phyloP scores from a whole-genome alignment of 176 grass and related monocot genomes.

The Hsuehochloa calcarea region DNA sequence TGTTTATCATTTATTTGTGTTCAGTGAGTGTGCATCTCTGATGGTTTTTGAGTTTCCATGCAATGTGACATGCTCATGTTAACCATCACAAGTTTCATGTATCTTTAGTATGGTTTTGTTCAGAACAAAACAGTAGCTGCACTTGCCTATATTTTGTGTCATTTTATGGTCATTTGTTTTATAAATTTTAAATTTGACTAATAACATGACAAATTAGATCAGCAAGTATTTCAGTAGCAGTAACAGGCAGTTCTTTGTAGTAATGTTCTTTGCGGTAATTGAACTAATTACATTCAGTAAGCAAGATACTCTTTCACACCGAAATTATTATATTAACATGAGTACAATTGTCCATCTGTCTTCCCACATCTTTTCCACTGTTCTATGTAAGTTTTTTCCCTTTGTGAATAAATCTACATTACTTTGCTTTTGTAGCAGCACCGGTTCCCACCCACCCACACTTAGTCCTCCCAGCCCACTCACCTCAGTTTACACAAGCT shows the following conservation, averaged over 20 bases:
- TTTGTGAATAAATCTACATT: conserved; percentile 16
- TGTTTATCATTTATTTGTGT: neutral
- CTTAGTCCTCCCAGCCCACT: conserved; percentile 57
- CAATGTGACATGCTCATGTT: neutral
- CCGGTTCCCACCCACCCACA: conserved; percentile 59
- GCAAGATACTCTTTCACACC: neutral
- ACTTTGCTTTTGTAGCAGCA: conserved; percentile 46
- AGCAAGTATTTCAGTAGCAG: neutral
- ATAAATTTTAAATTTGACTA: neutral
- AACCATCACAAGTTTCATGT: neutral
- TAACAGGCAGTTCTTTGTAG: neutral
- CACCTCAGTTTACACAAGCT: conserved; percentile 71
- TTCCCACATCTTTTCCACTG: neutral
- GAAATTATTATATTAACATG: neutral
- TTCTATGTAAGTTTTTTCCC: neutral
- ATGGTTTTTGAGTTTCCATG: neutral
- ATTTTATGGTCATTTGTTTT: neutral
- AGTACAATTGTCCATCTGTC: neutral
- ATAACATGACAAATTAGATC: neutral
- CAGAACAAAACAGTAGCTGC: neutral
- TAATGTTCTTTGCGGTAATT: neutral
- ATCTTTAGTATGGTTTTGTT: neutral
- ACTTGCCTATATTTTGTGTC: neutral
- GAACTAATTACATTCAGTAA: neutral
- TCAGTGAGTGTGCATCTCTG: neutral